Conservation (phyloP, 2,329 filamentous ascomycete species). For the Alternaria atra region DNA sequence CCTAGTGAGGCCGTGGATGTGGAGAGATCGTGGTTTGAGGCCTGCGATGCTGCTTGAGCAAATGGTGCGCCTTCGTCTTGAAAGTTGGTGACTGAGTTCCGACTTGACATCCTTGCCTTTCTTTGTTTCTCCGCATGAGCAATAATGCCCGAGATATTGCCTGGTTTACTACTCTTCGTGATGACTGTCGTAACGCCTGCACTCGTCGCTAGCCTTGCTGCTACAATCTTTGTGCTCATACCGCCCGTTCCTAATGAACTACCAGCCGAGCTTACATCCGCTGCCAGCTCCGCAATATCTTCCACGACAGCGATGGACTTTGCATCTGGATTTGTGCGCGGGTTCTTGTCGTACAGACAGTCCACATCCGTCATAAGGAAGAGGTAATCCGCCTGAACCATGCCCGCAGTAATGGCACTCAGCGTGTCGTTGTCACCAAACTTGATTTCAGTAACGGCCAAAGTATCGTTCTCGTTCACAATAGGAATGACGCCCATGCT, state of each 20-base stretch:
- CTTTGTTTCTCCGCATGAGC: slow-evolving; percentile 75
- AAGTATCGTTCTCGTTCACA: slow-evolving; percentile 97
- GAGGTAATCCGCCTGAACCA: slow-evolving; percentile 95
- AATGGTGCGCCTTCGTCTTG: slow-evolving; percentile 36
- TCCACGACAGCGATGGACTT: slow-evolving; percentile 91
- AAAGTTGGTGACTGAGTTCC: slow-evolving; percentile 43
- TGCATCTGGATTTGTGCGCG: slow-evolving; percentile 83
- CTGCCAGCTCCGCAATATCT: slow-evolving; percentile 82
- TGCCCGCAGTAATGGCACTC: slow-evolving; percentile 93
- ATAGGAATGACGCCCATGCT: slow-evolving; percentile 97
- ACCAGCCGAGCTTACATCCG: slow-evolving; percentile 90
- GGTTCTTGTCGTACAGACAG: slow-evolving; percentile 96
- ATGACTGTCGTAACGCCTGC: slow-evolving; percentile 97
- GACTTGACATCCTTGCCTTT: slow-evolving; percentile 43
- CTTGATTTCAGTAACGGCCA: slow-evolving; percentile 98
- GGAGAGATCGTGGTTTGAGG: slow-evolving; percentile 31
- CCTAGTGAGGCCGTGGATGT: slow-evolving; percentile 33
- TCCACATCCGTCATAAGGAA: slow-evolving; percentile 99
- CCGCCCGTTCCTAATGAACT: slow-evolving; percentile 91
- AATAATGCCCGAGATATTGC: slow-evolving; percentile 89
- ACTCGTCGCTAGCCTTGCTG: slow-evolving; percentile 88
- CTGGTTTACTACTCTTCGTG: slow-evolving; percentile 90
- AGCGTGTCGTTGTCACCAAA: slow-evolving; percentile 99
- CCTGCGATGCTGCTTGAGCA: slow-evolving; percentile 32
- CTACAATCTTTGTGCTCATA: slow-evolving; percentile 97